These are phyloP conservation scores for Avena eriantha DNA, from an alignment of 176 grass and related monocot species.

Conservation along the genomic window DNA sequence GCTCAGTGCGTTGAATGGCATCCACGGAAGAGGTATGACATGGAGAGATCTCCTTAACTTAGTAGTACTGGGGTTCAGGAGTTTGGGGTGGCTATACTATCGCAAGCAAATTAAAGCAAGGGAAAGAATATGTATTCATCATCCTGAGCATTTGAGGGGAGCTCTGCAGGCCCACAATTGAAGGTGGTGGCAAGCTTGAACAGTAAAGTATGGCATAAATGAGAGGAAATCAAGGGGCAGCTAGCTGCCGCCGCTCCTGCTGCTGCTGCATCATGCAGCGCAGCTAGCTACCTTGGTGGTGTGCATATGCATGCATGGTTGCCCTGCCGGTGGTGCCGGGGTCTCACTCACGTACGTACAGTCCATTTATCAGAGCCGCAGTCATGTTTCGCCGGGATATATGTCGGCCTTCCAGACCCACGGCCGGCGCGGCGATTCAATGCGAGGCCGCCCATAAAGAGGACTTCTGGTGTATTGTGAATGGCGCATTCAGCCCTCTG, in stretches of 20 bases:
- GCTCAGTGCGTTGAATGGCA: slow-evolving; percentile 57
- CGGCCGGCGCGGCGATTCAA: slow-evolving; percentile 3
- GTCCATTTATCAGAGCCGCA: slow-evolving; percentile 24
- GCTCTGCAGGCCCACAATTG: slow-evolving; percentile 40
- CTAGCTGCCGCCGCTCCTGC: not conserved
- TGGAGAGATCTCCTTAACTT: slow-evolving; percentile 35
- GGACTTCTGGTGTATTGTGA: not conserved
- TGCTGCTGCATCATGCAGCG: not conserved
- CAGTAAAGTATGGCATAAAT: slow-evolving; percentile 43
- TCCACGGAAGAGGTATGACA: slow-evolving; percentile 68
- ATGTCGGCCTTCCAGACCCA: slow-evolving; percentile 36
- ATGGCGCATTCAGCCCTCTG: not conserved
- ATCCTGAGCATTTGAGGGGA: not conserved
- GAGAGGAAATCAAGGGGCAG: slow-evolving; percentile 43
- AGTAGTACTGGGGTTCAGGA: slow-evolving; percentile 33
- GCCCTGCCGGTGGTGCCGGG: not conserved
- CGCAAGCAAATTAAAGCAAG: not conserved
- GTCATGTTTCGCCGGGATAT: slow-evolving; percentile 43
- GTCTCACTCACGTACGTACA: not conserved
- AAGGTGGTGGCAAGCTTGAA: not conserved
- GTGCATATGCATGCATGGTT: not conserved
- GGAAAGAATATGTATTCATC: slow-evolving; percentile 22
- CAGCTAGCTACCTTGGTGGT: slow-evolving; percentile 2
- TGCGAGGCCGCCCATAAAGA: slow-evolving; percentile 3
- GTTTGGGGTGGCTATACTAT: slow-evolving; percentile 28